These are phyloP conservation scores for Plasmodium cynomolgi DNA, from an alignment of 169 alveolate species.

Conservation along the genomic window DNA sequence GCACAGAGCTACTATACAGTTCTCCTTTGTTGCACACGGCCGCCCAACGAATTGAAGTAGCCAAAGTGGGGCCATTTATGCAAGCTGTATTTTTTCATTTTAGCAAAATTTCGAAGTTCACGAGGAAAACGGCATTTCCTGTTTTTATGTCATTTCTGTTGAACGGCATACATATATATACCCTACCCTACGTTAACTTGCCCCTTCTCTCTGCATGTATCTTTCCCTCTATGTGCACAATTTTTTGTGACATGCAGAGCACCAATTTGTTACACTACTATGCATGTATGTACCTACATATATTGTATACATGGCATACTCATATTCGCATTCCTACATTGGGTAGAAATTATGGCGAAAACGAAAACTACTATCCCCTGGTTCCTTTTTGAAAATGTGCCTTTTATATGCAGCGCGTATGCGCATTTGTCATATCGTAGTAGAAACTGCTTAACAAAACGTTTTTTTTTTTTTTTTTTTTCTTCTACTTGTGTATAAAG, in stretches of 20 bases:
- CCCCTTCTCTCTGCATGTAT: not conserved
- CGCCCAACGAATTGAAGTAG: not conserved
- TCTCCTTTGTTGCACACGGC: not conserved
- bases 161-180: not conserved
- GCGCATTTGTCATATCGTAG: not conserved
- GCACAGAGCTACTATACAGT: not conserved
- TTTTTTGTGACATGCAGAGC: not conserved
- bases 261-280: too few species aligned
- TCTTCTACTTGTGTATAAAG: not conserved
- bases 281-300: not conserved
- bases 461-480: not conserved
- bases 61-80: not conserved
- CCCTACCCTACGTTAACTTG: not conserved
- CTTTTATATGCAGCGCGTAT: not conserved
- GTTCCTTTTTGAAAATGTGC: not conserved
- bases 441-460: not conserved
- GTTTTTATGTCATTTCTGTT: not conserved
- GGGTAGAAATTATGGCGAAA: not conserved
- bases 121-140: not conserved
- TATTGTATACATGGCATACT: not conserved
- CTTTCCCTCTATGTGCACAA: not conserved
- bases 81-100: not conserved
- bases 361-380: not conserved
- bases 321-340: not conserved
- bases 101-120: not conserved